Percentiles rank a stretch among this genome's conserved stretches.
Conservation (phyloP, 2,329 filamentous ascomycete species). For the Aaosphaeria arxii region DNA sequence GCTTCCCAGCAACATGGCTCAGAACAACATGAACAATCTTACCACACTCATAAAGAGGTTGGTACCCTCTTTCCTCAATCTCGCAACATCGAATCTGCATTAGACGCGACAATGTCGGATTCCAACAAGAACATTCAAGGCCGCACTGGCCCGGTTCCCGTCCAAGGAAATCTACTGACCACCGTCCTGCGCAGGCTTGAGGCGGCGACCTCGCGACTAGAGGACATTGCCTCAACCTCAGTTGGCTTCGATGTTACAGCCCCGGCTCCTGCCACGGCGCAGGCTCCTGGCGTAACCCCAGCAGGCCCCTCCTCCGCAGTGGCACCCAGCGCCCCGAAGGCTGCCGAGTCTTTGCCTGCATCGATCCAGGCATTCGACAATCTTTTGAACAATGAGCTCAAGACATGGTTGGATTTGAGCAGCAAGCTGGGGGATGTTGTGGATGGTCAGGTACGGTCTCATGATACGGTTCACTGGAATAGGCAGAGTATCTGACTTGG, state of each 20-base stretch:
- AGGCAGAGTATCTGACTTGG: conserved; percentile 2
- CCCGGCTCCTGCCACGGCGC: conserved; percentile 19
- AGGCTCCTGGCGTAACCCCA: conserved; percentile 20
- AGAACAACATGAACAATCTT: conserved; percentile 90
- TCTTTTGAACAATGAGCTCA: conserved; percentile 70
- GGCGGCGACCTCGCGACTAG: conserved; percentile 90
- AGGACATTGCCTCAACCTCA: conserved; percentile 86
- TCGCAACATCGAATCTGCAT: not conserved
- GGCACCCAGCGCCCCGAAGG: conserved; percentile 32
- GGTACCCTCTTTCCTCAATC: conserved; percentile 27
- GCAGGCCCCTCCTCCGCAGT: conserved; percentile 30
- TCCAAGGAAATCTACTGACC: conserved; percentile 47
- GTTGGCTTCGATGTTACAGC: conserved; percentile 51
- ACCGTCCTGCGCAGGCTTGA: conserved; percentile 69
- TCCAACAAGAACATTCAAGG: conserved; percentile 9
- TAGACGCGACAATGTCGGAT: conserved; percentile 11
- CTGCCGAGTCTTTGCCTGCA: conserved; percentile 44
- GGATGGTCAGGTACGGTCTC: conserved; percentile 67
- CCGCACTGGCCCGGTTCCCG: conserved; percentile 13
- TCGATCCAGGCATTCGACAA: conserved; percentile 85
- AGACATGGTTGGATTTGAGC: conserved; percentile 75
- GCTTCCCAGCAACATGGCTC: conserved; percentile 57
- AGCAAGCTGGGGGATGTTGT: conserved; percentile 73
- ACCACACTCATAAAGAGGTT: conserved; percentile 98
- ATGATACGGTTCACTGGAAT: not conserved